Percentiles rank a stretch among this genome's conserved stretches.
These are phyloP conservation scores for Hanseniaspora hatyaiensis DNA, from an alignment of 805 yeast genomes.

Conservation along the genomic window DNA sequence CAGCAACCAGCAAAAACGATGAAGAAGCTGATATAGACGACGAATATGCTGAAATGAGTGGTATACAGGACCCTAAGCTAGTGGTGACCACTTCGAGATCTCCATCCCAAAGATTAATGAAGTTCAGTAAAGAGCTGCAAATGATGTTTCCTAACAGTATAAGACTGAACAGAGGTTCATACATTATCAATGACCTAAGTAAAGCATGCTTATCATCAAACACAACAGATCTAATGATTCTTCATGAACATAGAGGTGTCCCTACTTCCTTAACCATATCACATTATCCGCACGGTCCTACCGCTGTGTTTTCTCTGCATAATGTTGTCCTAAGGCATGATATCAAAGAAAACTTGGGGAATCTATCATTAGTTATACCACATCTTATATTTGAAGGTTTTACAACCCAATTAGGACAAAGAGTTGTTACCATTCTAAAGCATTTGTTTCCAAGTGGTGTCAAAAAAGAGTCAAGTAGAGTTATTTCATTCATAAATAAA, in stretches of 20 bases:
- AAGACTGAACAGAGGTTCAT: slow-evolving; percentile 85
- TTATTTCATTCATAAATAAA: slow-evolving; percentile 80
- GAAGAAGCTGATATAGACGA: slow-evolving; percentile 62
- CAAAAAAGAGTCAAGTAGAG: slow-evolving; percentile 76
- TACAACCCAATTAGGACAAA: slow-evolving; percentile 63
- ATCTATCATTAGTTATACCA: slow-evolving; percentile 83
- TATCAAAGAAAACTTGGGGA: slow-evolving; percentile 61
- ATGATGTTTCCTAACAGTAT: slow-evolving; percentile 81
- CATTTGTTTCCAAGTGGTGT: slow-evolving; percentile 96
- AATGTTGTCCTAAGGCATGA: slow-evolving; percentile 93
- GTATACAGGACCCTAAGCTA: slow-evolving; percentile 79
- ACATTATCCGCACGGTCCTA: slow-evolving; percentile 97
- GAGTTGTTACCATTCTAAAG: slow-evolving; percentile 70
- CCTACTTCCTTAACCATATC: slow-evolving; percentile 88
- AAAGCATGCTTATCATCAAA: slow-evolving; percentile 71
- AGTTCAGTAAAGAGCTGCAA: slow-evolving; percentile 85
- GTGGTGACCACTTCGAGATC: slow-evolving; percentile 89
- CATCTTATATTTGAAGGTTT: slow-evolving; percentile 89
- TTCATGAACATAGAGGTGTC: slow-evolving; percentile 96
- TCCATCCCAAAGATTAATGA: slow-evolving; percentile 73
- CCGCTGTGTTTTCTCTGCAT: slow-evolving; percentile 85
- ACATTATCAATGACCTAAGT: slow-evolving; percentile 72
- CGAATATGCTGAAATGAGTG: slow-evolving; percentile 79
- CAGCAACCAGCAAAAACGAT: slow-evolving; percentile 34
- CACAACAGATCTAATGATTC: slow-evolving; percentile 68